These are phyloP conservation scores for Entophlyctis luteolus DNA, from an alignment of 192 early-diverging fungal species.

Conservation along the genomic window DNA sequence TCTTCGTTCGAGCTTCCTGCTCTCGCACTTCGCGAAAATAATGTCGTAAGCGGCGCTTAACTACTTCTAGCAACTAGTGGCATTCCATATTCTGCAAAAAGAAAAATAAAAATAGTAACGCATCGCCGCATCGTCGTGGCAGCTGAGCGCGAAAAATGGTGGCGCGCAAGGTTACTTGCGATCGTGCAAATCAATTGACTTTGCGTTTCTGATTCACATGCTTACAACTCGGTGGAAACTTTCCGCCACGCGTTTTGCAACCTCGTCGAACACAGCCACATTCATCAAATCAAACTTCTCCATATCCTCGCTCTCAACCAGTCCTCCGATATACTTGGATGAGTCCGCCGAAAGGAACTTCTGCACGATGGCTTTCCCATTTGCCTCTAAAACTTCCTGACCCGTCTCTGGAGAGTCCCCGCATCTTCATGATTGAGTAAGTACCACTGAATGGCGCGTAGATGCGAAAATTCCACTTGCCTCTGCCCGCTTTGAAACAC, in stretches of 20 bases:
- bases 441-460: background rate
- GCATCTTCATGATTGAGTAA: background rate
- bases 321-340: background rate
- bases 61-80: too few relatives aligned
- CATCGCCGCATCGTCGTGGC: too few relatives aligned
- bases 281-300: conserved; percentile 1
- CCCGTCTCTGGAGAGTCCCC: conserved; percentile 25
- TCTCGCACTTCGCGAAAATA: too few relatives aligned
- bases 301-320: conserved; percentile 1
- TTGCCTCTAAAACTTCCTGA: conserved; percentile 19
- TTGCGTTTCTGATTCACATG: too few relatives aligned
- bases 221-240: background rate
- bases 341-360: background rate
- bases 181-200: too few relatives aligned
- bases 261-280: background rate
- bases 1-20: too few relatives aligned
- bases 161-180: too few relatives aligned
- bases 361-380: conserved; percentile 12
- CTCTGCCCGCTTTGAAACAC: conserved; percentile 23
- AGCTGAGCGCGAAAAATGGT: too few relatives aligned
- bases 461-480: background rate
- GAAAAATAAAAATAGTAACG: too few relatives aligned
- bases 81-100: too few relatives aligned
- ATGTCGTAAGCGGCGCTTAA: too few relatives aligned
- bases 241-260: background rate